phyloP scores from a whole-genome alignment of 345 rosid genomes.

The Combretum micranthum region DNA sequence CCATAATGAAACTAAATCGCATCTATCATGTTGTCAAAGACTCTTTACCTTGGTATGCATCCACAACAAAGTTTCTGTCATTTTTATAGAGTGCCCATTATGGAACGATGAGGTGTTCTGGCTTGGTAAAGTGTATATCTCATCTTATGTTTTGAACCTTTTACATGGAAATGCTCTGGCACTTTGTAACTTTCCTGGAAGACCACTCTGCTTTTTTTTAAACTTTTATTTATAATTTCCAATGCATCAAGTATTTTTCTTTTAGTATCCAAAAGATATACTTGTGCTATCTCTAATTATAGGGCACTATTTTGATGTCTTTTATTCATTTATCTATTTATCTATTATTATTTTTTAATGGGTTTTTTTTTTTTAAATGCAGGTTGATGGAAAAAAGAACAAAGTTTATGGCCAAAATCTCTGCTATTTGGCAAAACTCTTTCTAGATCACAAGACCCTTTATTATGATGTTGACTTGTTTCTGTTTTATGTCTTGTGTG shows the following conservation, averaged over 20 bases:
- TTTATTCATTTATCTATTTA: neutral
- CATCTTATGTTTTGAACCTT: no score
- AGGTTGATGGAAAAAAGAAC: conserved; percentile 94
- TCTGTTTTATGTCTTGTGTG: conserved; percentile 86
- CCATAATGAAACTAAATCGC: no score
- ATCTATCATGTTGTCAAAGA: no score
- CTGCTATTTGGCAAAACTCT: conserved; percentile 92
- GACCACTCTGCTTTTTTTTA: no score
- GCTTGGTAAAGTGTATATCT: no score
- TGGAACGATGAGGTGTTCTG: no score
- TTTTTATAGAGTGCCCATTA: no score
- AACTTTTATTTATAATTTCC: no score
- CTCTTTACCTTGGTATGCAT: no score
- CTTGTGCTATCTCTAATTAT: neutral
- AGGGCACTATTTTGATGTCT: neutral
- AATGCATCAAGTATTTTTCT: neutral
- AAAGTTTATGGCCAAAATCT: conserved; percentile 99
- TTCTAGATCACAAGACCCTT: conserved; percentile 98
- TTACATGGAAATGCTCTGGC: no score
- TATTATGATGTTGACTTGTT: conserved; percentile 96
- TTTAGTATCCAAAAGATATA: neutral
- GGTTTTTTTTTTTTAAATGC: conserved; percentile 15
- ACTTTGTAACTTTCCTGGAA: no score
- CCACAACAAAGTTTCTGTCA: no score
- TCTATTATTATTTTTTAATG: neutral